phyloP scores from a whole-genome alignment of 495 filamentous ascomycete species.

The Annulohypoxylon nitens region DNA sequence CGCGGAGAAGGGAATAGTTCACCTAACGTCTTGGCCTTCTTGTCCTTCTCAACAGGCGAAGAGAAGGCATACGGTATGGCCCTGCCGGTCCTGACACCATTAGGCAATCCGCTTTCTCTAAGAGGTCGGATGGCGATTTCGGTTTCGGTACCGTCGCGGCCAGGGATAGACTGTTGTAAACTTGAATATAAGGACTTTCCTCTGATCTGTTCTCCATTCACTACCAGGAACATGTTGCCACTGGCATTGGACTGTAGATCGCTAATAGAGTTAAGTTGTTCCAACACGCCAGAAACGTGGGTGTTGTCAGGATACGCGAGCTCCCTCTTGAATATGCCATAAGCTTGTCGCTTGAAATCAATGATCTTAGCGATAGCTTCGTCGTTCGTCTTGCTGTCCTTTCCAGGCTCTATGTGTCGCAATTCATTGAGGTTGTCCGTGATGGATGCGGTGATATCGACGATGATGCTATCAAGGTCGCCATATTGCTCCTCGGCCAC shows the following conservation, averaged over 20 bases:
- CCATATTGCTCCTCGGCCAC: slow-evolving; percentile 58
- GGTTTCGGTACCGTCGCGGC: slow-evolving; percentile 50
- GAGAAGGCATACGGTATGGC: slow-evolving; percentile 66
- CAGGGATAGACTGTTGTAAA: slow-evolving; percentile 69
- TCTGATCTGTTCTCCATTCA: slow-evolving; percentile 77
- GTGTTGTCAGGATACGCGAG: slow-evolving; percentile 53
- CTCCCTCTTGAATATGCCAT: slow-evolving; percentile 58
- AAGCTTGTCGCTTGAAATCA: slow-evolving; percentile 58
- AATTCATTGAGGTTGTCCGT: slow-evolving; percentile 58
- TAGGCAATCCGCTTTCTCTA: slow-evolving; percentile 75
- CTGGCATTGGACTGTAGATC: slow-evolving; percentile 48
- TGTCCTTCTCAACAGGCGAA: slow-evolving; percentile 56
- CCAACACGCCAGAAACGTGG: slow-evolving; percentile 28
- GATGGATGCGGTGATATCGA: slow-evolving; percentile 58
- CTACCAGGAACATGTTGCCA: slow-evolving; percentile 74
- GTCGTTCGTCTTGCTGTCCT: slow-evolving; percentile 46
- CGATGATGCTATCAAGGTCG: slow-evolving; percentile 60
- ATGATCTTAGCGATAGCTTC: slow-evolving; percentile 54
- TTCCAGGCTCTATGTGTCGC: slow-evolving; percentile 38
- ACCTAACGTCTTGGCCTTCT: slow-evolving; percentile 74
- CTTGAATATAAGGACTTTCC: slow-evolving; percentile 88
- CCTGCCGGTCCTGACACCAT: slow-evolving; percentile 77
- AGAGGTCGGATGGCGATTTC: slow-evolving; percentile 59
- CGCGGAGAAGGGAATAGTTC: slow-evolving; percentile 83
- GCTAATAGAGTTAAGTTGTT: slow-evolving; percentile 39